Evolutionary conservation across 2,329 filamentous ascomycete genomes (phyloP), one percentile per base, ranked within the genome.

Genomic region (Xylaria sp.): DNA sequence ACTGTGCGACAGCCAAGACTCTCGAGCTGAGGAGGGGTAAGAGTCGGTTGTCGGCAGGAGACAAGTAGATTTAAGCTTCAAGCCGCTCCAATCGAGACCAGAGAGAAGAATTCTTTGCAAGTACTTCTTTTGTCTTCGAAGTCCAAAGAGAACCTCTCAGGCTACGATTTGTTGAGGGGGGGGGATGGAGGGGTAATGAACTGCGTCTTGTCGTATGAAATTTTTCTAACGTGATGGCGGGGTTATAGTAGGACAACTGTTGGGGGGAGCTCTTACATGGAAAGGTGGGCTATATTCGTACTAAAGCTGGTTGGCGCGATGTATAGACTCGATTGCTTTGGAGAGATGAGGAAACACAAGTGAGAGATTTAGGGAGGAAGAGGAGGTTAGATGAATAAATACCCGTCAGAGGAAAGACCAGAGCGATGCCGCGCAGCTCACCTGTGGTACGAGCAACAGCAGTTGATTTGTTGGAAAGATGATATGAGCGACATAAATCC

Each of bases 261-360:
- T 66, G 67, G 70, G 58, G 67, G 62, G 66, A 33, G 62, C 67
- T 56, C 71, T 72, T 70, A 72, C 71, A 67, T 70, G 65, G 67
- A 65, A 46, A 15, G 26, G 46, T 46, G 2, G 46, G 23, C 53
- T 61, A n/a, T 44, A 40, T 59, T 65, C 46, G 66, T 20, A 49
- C 40, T 59, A 28, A 15, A 57, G 46, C n/a, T 59, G 33, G 44
- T 59, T 49, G 62, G 63, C 49, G 58, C 44, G 54, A 42, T 44
- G 48, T 26, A 31, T 63, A 23, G 36, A 56, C 13, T 54, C 5
- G 54, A 7, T 59, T 59, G 36, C 46, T 57, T 59, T 60, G 61
- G 31, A 54, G 56, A 63, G 54, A 63, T 59, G 58, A 59, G 63
- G 63, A 54, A 56, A 56, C 38, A 28, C 9, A 28, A 33, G 36